Base-by-base conservation (phyloP, 345 rosid genomes). In the Citrus hindsii region DNA sequence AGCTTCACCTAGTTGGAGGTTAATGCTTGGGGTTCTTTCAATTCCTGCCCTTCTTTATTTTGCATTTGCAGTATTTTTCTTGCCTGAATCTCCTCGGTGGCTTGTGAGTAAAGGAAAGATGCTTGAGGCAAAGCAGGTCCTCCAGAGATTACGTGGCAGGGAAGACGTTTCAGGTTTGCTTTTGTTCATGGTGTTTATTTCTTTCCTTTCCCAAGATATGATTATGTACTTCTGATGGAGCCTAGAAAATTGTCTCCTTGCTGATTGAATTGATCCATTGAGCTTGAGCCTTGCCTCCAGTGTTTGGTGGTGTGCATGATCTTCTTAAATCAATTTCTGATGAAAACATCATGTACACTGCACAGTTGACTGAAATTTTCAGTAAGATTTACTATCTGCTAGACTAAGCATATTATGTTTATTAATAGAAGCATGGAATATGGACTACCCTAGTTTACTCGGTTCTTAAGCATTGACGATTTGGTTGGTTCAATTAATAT, bases 81-180 rank as follows among this genome's bases (percentile, higher is more conserved):
- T 96, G 91, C 99, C 99, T 6, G 99, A 96, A 85, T 94, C 99
- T 63, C 99, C 99, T 84, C 92, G 99, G 82, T 96, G 99, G 98
- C 88, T 96, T 67, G 97, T 96, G 80, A 96, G 99, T 80, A 96
- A 94, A 89, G 99, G 99, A 63, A 92, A 69, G 82, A 94, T 94
- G 99, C 74, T 81, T 0, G 97, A 96, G 84, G 99, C 99, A 19
- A 91, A 90, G 78, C 69, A 18, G 46, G 98, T 91, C 85, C 95
- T 96, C 70, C 97, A 96, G 87, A 90, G 81, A 82, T 87, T 96
- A 78, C 97, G 92, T 32, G 95, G 99, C 80, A 82, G 91, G 82
- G 97, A 92, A 83, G 99, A 96, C 80, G 97, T 96, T 84, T 90
- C 94, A 79, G 98, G 99, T 93, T 85, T 61, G 62, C 75, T 51